Evolutionary conservation across 129 eudicot species (phyloP).

Genomic region (Artemisia annua): DNA sequence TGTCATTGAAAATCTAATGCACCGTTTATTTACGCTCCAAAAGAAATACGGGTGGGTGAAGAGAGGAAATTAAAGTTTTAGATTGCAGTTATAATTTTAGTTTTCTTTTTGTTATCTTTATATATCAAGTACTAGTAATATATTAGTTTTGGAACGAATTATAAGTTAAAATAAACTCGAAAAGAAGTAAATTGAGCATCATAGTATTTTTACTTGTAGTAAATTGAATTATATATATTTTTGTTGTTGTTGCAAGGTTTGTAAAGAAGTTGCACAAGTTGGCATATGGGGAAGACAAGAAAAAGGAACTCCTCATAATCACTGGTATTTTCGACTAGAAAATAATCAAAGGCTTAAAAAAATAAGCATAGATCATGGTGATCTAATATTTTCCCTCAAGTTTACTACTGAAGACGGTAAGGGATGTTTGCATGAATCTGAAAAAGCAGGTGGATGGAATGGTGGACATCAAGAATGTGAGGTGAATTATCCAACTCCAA

Average conservation of each 20-base stretch:
- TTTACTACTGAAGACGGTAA: conserved; percentile 25
- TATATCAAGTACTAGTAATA: no score
- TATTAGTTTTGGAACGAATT: no score
- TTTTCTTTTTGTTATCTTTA: no score
- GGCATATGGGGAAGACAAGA: conserved; percentile 31
- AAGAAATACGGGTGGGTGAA: no score
- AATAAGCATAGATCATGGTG: conserved; percentile 35
- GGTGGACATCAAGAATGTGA: conserved; percentile 22
- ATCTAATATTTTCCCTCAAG: conserved; percentile 28
- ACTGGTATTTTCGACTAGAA: conserved; percentile 25
- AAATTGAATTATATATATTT: neutral
- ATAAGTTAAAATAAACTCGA: no score
- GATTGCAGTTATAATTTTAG: no score
- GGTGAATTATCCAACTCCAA: conserved; percentile 8
- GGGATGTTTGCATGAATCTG: conserved; percentile 22
- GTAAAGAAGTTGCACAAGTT: conserved; percentile 27
- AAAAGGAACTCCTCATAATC: conserved; percentile 23
- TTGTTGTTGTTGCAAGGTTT: conserved; percentile 6
- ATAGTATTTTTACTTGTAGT: no score
- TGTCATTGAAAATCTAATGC: no score
- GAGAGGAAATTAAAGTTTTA: no score
- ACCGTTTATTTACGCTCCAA: no score
- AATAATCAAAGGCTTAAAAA: conserved; percentile 29
- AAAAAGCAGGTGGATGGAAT: conserved; percentile 32
- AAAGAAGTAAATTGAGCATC: no score